A percentile compares a stretch with the other conserved stretches of the same genome.
phyloP scores from a whole-genome alignment of 2,329 filamentous ascomycete genomes.

The Plenodomus tracheiphilus region DNA sequence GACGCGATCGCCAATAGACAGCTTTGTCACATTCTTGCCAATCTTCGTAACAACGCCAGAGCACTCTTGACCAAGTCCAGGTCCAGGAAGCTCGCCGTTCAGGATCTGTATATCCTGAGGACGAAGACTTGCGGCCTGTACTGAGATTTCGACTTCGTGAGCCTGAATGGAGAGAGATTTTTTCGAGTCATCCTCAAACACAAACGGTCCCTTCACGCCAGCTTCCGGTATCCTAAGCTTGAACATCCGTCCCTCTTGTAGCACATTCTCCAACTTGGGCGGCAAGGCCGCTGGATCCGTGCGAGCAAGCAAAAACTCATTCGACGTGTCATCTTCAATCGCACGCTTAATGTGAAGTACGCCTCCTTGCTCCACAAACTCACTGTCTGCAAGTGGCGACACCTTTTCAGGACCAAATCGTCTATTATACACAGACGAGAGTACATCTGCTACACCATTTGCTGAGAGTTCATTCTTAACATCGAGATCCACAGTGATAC shows the following conservation, averaged over 20 bases:
- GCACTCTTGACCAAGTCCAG: conserved; percentile 17
- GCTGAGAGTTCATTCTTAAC: conserved; percentile 5
- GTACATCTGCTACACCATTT: conserved; percentile 3
- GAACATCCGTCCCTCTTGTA: conserved; percentile 1
- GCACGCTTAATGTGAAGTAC: conserved; percentile 13
- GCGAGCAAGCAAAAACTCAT: conserved; percentile 10
- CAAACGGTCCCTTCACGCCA: not conserved
- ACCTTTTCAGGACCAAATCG: not conserved
- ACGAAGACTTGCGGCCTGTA: conserved; percentile 26
- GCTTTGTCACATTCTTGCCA: conserved; percentile 9
- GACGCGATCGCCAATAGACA: conserved; percentile 24
- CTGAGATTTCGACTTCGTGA: conserved; percentile 37
- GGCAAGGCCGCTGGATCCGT: conserved; percentile 1
- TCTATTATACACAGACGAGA: conserved; percentile 6
- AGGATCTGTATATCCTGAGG: conserved; percentile 13
- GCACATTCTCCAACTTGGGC: conserved; percentile 5
- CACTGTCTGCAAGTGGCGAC: conserved; percentile 2
- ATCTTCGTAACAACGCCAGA: conserved; percentile 15
- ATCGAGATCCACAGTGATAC: conserved; percentile 21
- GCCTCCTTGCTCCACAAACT: conserved; percentile 13
- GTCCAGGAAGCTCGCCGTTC: conserved; percentile 28
- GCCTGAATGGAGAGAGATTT: conserved; percentile 1
- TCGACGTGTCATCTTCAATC: conserved; percentile 8
- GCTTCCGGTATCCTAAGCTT: conserved; percentile 3
- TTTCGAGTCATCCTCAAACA: conserved; percentile 12